Evolutionary conservation across 768 basidiomycete genomes (phyloP), one percentile per base, ranked within the genome.

Genomic region (Coprinopsis sp.): DNA sequence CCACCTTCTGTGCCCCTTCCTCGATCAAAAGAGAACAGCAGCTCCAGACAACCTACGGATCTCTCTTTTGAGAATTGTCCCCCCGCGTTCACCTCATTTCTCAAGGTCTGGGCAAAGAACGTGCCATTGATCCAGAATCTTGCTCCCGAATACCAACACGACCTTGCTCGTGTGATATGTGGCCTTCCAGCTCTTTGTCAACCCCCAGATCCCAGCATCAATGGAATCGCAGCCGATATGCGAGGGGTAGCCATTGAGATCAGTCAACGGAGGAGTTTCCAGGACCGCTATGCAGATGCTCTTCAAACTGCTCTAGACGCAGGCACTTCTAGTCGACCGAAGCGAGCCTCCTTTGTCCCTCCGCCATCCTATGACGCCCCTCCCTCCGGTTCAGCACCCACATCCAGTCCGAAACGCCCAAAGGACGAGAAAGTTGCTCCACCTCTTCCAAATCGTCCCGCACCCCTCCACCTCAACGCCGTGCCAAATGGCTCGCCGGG

Each of bases 241-340:
- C 76, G 88, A 14, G 84, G 86, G 0, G 84, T 93, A 0, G 86
- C 88, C 0, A 89, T 93, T 38, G 91, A 92, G 57, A 91, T 93
- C 52, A 84, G 85, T 46, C 88, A 90, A 63, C 65, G 91, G 4
- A 69, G 91, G 18, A 82, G 85, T 0, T 93, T 93, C 64, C 91
- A 93, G 61, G 81, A 88, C 52, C 70, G 86, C 7, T 92, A 86
- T 56, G 81, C 79, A 0, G 55, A 64, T 1, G 91, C 88, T 60
- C 63, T 93, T 2, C 88, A 92, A 58, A 85, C 83, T 1, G 89
- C 86, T 0, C 69, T 93, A 34, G 87, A 91, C 54, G 75, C 82
- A 0, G 60, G 65, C 14, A 68, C 71, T 59, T 25, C 5, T 8
- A n/a, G 7, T 21, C 22, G 30, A 11, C 6, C 45, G 10, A 50